Conservation (phyloP, 129 eudicot species). For the Chrysanthemum seticuspe region DNA sequence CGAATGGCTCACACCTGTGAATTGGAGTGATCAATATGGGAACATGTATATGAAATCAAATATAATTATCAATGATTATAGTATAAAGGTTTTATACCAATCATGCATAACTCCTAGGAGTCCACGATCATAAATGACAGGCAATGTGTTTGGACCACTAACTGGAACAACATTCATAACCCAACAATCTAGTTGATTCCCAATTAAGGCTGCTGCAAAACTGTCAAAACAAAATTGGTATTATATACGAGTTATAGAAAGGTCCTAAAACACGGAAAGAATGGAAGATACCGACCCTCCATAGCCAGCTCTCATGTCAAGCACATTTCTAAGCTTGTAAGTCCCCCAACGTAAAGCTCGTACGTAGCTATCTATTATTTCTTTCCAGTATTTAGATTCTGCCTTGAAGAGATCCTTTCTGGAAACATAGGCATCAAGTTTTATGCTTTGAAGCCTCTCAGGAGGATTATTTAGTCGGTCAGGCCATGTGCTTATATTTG, state of each 20-base stretch:
- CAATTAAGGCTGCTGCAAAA: constrained; percentile 92
- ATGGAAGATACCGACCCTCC: constrained; percentile 63
- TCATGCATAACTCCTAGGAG: constrained; percentile 97
- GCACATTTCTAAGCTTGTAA: constrained; percentile 70
- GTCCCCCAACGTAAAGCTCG: constrained; percentile 70
- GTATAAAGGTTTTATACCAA: constrained; percentile 47
- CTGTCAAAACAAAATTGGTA: constrained; percentile 38
- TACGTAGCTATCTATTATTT: constrained; percentile 72
- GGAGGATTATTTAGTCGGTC: constrained; percentile 81
- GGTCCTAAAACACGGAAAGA: not conserved
- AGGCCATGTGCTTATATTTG: constrained; percentile 78
- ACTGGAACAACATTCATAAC: constrained; percentile 92
- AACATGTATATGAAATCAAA: not conserved
- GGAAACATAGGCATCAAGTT: constrained; percentile 81
- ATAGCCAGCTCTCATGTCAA: constrained; percentile 98
- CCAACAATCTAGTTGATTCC: constrained; percentile 78
- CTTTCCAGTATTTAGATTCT: constrained; percentile 88
- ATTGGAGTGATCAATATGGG: constrained; percentile 12
- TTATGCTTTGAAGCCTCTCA: constrained; percentile 75
- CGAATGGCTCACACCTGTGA: constrained; percentile 94
- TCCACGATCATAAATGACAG: constrained; percentile 95
- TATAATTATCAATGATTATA: not conserved
- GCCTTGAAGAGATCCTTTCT: constrained; percentile 90
- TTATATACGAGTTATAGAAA: not conserved
- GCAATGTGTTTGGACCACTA: constrained; percentile 90